These are phyloP conservation scores for Dactylellina drechsleri DNA, from an alignment of 2,329 filamentous ascomycete genomes.

Conservation along the genomic window DNA sequence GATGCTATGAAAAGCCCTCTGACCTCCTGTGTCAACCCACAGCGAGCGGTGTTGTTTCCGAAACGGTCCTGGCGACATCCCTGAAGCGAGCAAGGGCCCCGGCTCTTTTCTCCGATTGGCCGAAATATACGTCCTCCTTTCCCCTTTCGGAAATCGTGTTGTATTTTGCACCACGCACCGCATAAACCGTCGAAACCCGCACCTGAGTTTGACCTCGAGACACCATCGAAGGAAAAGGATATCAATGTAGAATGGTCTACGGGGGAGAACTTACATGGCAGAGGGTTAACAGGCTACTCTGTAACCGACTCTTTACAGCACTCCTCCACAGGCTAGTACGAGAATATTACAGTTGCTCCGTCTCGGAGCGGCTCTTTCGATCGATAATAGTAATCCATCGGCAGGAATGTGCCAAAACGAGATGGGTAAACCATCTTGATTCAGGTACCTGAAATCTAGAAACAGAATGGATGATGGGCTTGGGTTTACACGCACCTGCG, in stretches of 20 bases:
- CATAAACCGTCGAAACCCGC: conserved; percentile 25
- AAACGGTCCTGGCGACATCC: conserved; percentile 31
- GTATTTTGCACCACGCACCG: conserved; percentile 3
- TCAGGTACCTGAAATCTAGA: neutral
- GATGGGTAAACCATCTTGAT: neutral
- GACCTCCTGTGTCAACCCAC: conserved; percentile 27
- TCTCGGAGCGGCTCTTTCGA: neutral
- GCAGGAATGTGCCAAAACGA: conserved; percentile 2
- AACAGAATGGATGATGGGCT: neutral
- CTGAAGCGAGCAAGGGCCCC: conserved; percentile 23
- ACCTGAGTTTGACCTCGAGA: conserved; percentile 34
- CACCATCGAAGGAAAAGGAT: neutral
- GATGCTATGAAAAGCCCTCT: neutral
- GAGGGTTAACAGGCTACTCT: neutral
- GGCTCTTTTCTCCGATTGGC: conserved; percentile 44
- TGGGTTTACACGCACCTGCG: neutral
- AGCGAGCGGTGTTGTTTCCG: conserved; percentile 14
- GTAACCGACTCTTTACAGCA: conserved; percentile 1
- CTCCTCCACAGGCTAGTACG: no score
- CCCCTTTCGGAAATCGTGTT: conserved; percentile 34
- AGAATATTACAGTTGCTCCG: neutral
- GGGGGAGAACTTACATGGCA: no score
- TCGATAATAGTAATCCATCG: neutral
- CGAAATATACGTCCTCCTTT: conserved; percentile 17
- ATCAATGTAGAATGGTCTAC: neutral